Base-by-base conservation (phyloP, 106 monocot genomes). In the Xerophyta viscosa region DNA sequence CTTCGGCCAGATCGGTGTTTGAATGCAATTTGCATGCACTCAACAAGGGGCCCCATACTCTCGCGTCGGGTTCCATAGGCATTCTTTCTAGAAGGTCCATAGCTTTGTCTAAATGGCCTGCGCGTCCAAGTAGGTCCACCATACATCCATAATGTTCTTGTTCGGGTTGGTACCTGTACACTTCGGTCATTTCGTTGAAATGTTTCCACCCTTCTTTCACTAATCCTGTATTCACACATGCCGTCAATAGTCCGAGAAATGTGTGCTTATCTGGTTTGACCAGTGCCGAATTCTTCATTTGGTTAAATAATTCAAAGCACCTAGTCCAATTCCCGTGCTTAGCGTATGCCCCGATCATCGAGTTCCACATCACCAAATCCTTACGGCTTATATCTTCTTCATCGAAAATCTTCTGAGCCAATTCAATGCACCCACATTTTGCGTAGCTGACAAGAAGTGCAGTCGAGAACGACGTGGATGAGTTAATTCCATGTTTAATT, bases 381-480 rank as follows among this genome's bases (percentile, higher is more conserved):
- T 53, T 62, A 4, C 14, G 9, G 26, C 30, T 21, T 25, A 14
- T 17, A 9, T 10, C 14, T 17, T 14, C 17, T 33, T 60, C 60
- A 62, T 54, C 50, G 50, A 73, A 73, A 49, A 67, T 14, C 26
- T 62, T 56, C 20, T 43, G 53, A 55, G 73, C 73, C 61, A 56
- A 52, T 26, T 49, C 48, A 30, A 73, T 48, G 25, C 62, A 61
- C 1, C 73, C 66, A 61, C 73, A 73, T 67, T 73, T 73, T 47
- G 73, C 46, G 60, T 67, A 66, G 29, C 53, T 66, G 8, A 42
- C 66, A 31, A 62, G 39, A 24, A 73, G 61, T 28, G 73, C 47
- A 5, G 73, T 14, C 3, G 14, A 10, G 17, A 44, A 14, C 14
- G 3, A 14, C 6, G 14, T 44, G 15, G 8, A 3, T 44, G 17